Evolutionary conservation across 2,329 filamentous ascomycete genomes (phyloP).

Genomic region (Calonectria leucothoes): DNA sequence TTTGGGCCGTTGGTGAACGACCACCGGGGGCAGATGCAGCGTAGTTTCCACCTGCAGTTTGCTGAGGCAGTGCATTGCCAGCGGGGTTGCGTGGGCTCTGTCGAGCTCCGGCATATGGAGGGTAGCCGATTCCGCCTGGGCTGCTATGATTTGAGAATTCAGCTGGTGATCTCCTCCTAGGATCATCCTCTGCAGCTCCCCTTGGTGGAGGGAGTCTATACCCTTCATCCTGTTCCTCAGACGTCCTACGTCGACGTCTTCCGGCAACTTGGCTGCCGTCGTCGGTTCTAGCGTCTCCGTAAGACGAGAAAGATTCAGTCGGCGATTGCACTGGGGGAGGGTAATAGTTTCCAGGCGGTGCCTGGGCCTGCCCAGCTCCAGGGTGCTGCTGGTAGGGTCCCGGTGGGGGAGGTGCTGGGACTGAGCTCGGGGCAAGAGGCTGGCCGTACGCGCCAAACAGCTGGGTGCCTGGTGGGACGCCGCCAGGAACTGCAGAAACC

Average conservation of each 20-base stretch:
- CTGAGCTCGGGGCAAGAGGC: constrained; percentile 55
- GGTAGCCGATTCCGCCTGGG: constrained; percentile 55
- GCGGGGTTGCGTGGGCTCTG: constrained; percentile 54
- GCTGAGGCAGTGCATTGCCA: constrained; percentile 45
- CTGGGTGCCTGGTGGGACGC: constrained; percentile 66
- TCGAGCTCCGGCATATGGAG: constrained; percentile 49
- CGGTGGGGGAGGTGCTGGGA: constrained; percentile 41
- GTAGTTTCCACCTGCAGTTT: constrained; percentile 39
- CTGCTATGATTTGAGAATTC: constrained; percentile 62
- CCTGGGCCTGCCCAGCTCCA: constrained; percentile 38
- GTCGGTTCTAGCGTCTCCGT: constrained; percentile 49
- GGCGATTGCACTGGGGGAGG: constrained; percentile 56
- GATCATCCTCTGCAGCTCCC: constrained; percentile 59
- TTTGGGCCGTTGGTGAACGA: constrained; percentile 52
- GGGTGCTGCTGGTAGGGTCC: constrained; percentile 34
- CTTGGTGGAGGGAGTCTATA: constrained; percentile 60
- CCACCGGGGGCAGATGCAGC: constrained; percentile 43
- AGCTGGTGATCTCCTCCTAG: constrained; percentile 62
- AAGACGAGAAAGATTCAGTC: constrained; percentile 55
- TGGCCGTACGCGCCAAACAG: constrained; percentile 70
- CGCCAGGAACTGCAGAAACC: constrained; percentile 68
- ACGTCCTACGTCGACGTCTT: constrained; percentile 51
- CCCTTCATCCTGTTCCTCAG: constrained; percentile 54
- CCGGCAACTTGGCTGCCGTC: constrained; percentile 45
- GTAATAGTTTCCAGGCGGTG: constrained; percentile 55